Conservation (phyloP, 108 stramenopile genomes). For the Mayamaea pseudoterrestris region DNA sequence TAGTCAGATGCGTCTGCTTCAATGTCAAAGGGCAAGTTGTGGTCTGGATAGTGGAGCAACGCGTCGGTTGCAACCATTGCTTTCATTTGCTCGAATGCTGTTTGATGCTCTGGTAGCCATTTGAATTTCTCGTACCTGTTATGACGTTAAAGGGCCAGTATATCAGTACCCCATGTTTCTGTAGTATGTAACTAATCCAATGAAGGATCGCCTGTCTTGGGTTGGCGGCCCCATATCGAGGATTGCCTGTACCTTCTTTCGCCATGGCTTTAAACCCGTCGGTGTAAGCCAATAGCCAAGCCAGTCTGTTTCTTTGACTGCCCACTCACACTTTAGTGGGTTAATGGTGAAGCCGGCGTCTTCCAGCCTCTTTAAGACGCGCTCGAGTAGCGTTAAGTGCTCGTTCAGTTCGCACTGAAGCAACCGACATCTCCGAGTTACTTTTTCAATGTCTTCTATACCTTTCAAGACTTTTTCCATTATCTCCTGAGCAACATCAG, state of each 20-base stretch:
- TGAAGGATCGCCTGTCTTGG: slow-evolving; percentile 16
- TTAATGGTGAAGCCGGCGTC: slow-evolving; percentile 2
- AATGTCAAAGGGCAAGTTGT: slow-evolving; percentile 28
- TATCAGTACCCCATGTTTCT: slow-evolving; percentile 13
- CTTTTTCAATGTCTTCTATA: slow-evolving; percentile 12
- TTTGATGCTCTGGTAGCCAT: slow-evolving; percentile 10
- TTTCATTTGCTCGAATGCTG: slow-evolving; percentile 37
- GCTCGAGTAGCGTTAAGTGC: slow-evolving; percentile 11
- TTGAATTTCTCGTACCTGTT: no score
- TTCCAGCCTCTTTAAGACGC: slow-evolving; percentile 13
- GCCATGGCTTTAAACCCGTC: slow-evolving; percentile 16
- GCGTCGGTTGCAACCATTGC: slow-evolving; percentile 17
- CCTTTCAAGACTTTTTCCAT: slow-evolving; percentile 10
- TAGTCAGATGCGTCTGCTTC: slow-evolving; percentile 30
- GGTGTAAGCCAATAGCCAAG: slow-evolving; percentile 24
- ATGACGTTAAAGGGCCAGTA: slow-evolving; percentile 20
- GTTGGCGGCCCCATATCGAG: slow-evolving; percentile 14
- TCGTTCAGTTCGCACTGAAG: slow-evolving; percentile 15
- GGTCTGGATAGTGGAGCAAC: slow-evolving; percentile 20
- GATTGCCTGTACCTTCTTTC: slow-evolving; percentile 29
- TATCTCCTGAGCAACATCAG: slow-evolving; percentile 20
- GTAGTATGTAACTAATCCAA: slow-evolving; percentile 36
- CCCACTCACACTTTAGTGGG: slow-evolving; percentile 46
- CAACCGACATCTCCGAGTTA: slow-evolving; percentile 42
- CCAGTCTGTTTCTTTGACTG: slow-evolving; percentile 27